Conservation (phyloP, 352 stramenopile species). For the Pseudoperonospora humuli region DNA sequence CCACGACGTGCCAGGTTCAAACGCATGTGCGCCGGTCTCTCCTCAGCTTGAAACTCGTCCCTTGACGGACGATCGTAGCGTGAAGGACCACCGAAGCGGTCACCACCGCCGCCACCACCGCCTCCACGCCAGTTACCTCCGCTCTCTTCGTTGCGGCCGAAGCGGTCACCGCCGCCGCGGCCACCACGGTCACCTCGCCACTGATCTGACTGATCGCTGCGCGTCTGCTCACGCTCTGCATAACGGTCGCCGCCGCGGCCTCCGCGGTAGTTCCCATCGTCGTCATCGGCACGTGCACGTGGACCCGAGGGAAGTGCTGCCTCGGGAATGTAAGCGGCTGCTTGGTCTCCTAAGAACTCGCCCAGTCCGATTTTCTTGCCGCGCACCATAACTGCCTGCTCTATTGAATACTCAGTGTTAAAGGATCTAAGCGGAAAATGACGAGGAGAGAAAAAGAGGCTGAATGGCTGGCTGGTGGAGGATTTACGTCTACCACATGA, state of each 20-base stretch:
- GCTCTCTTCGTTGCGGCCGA: constrained; percentile 17
- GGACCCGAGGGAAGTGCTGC: constrained; percentile 52
- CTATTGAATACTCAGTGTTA: neutral
- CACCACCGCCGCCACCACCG: constrained; percentile 15
- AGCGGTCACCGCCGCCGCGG: constrained; percentile 18
- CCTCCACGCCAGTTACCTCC: constrained; percentile 30
- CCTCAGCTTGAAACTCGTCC: constrained; percentile 47
- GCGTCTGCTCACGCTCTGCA: constrained; percentile 35
- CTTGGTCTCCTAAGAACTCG: constrained; percentile 65
- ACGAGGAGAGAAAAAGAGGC: neutral
- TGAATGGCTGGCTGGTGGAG: constrained; percentile 15
- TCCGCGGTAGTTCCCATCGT: constrained; percentile 43
- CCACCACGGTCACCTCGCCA: constrained; percentile 40
- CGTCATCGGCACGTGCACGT: constrained; percentile 34
- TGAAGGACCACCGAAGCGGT: constrained; percentile 30
- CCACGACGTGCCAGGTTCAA: constrained; percentile 62
- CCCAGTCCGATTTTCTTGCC: constrained; percentile 67
- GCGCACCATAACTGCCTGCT: constrained; percentile 27
- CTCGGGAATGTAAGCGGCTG: constrained; percentile 49
- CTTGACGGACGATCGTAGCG: constrained; percentile 61
- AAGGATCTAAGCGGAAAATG: constrained; percentile 7
- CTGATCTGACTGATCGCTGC: constrained; percentile 42
- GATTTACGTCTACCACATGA: constrained; percentile 3
- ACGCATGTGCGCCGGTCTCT: constrained; percentile 68
- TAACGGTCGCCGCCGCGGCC: constrained; percentile 34